phyloP scores from a whole-genome alignment of 2,329 filamentous ascomycete species.

The Aspergillus carbonarius region DNA sequence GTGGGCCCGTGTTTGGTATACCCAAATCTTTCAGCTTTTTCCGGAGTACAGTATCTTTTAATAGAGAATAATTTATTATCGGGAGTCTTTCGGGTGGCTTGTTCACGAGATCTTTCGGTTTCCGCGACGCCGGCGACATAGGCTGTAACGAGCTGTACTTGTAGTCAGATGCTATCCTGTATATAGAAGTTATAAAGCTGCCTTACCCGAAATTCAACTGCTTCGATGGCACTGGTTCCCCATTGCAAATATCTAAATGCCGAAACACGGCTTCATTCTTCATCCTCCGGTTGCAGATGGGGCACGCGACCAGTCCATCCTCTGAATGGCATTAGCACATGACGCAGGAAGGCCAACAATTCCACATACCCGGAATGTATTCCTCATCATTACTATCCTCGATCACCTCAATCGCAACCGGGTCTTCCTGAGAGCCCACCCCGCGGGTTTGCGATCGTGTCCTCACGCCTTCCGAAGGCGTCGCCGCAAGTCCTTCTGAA shows the following conservation, averaged over 20 bases:
- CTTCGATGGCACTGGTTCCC: slow-evolving; percentile 19
- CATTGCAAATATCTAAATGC: slow-evolving; percentile 72
- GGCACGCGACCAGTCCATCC: slow-evolving; percentile 79
- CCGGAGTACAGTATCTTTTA: slow-evolving; percentile 74
- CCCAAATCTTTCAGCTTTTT: slow-evolving; percentile 82
- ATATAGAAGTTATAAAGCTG: background rate
- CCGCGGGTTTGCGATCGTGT: slow-evolving; percentile 37
- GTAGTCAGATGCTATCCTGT: slow-evolving; percentile 18
- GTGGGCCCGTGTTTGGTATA: slow-evolving; percentile 68
- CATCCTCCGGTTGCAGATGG: slow-evolving; percentile 77
- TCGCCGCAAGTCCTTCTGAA: slow-evolving; percentile 36
- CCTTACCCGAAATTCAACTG: slow-evolving; percentile 29
- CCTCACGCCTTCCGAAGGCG: slow-evolving; percentile 27
- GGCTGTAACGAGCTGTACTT: slow-evolving; percentile 24
- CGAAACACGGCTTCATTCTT: slow-evolving; percentile 72
- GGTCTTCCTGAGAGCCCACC: slow-evolving; percentile 12
- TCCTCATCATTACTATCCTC: slow-evolving; percentile 45
- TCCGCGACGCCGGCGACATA: slow-evolving; percentile 16
- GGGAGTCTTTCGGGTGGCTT: slow-evolving; percentile 66
- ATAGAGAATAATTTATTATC: slow-evolving; percentile 77
- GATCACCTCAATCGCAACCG: slow-evolving; percentile 29
- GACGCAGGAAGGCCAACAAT: background rate
- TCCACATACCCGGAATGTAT: slow-evolving; percentile 34
- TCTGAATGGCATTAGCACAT: slow-evolving; percentile 42
- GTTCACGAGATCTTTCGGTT: slow-evolving; percentile 19